These are phyloP conservation scores for Linaria vulgaris DNA, from an alignment of 257 asterid genomes.

Conservation along the genomic window DNA sequence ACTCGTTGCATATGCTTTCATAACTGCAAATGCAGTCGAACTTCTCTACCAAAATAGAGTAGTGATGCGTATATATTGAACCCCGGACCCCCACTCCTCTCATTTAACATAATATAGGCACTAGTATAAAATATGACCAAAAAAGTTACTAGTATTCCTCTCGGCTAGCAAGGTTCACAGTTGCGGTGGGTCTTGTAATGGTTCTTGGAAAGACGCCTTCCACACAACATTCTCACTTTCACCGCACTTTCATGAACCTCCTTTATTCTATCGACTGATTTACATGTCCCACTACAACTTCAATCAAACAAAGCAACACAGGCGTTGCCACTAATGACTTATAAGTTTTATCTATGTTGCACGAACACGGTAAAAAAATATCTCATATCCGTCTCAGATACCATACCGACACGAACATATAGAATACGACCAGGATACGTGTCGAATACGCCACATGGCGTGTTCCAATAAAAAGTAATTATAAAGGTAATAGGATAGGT, in stretches of 20 bases:
- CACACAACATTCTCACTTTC: constrained; percentile 58
- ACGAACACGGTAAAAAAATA: too few relatives aligned
- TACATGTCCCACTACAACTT: constrained; percentile 78
- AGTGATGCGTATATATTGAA: constrained; percentile 29
- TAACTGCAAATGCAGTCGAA: too few relatives aligned
- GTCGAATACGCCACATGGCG: too few relatives aligned
- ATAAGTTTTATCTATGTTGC: too few relatives aligned
- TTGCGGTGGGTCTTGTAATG: too few relatives aligned
- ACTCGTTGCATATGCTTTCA: too few relatives aligned
- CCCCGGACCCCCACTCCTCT: constrained; percentile 25
- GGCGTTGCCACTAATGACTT: constrained; percentile 58
- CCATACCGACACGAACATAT: too few relatives aligned
- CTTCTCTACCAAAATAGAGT: constrained; percentile 69
- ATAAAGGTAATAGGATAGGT: too few relatives aligned
- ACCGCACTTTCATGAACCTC: constrained; percentile 57
- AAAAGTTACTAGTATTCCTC: constrained; percentile 10
- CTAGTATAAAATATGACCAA: background rate
- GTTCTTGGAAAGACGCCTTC: constrained; percentile 40
- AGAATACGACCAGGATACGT: too few relatives aligned
- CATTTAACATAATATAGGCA: background rate
- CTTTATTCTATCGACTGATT: constrained; percentile 63
- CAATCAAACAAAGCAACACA: constrained; percentile 78
- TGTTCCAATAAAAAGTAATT: too few relatives aligned
- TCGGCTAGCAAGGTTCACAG: too few relatives aligned
- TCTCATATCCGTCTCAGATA: too few relatives aligned